Evolutionary conservation across 192 early-diverging fungal species (phyloP).

Genomic region (Piromyces sp.): DNA sequence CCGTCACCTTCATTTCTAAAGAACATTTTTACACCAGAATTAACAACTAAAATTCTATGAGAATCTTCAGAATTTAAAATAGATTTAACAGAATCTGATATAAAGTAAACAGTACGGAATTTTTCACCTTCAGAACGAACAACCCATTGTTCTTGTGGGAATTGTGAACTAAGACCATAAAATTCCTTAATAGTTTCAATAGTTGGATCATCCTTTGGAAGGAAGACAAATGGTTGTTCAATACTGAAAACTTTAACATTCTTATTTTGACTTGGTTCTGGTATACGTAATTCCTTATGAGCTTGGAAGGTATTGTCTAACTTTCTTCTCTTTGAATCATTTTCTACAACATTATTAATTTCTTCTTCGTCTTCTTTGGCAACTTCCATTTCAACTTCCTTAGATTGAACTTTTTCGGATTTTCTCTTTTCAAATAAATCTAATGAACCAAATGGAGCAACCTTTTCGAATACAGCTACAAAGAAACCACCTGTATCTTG

Average conservation of each 20-base stretch:
- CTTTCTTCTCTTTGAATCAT: not conserved
- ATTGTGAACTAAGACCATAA: constrained; percentile 55
- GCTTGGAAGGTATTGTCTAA: constrained; percentile 7
- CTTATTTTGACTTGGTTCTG: constrained; percentile 3
- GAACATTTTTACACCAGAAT: constrained; percentile 84
- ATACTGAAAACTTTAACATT: constrained; percentile 1
- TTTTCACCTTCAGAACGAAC: constrained; percentile 61
- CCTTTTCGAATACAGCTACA: constrained; percentile 88
- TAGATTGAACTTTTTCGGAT: not conserved
- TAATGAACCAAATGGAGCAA: constrained; percentile 38
- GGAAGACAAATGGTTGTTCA: constrained; percentile 80
- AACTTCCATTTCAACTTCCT: not conserved
- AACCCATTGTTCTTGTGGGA: constrained; percentile 70
- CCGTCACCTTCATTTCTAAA: constrained; percentile 26
- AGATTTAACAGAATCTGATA: constrained; percentile 58
- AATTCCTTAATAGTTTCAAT: constrained; percentile 34
- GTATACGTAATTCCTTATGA: constrained; percentile 8
- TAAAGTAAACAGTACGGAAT: constrained; percentile 66
- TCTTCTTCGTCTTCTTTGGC: constrained; percentile 2
- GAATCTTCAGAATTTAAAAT: constrained; percentile 44
- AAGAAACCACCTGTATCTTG: constrained; percentile 99
- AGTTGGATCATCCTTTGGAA: constrained; percentile 37
- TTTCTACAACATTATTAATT: not conserved
- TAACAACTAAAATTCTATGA: constrained; percentile 43
- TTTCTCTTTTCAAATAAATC: constrained; percentile 9